Conservation (phyloP, 2,329 filamentous ascomycete genomes). For the Epichloe glyceriae region DNA sequence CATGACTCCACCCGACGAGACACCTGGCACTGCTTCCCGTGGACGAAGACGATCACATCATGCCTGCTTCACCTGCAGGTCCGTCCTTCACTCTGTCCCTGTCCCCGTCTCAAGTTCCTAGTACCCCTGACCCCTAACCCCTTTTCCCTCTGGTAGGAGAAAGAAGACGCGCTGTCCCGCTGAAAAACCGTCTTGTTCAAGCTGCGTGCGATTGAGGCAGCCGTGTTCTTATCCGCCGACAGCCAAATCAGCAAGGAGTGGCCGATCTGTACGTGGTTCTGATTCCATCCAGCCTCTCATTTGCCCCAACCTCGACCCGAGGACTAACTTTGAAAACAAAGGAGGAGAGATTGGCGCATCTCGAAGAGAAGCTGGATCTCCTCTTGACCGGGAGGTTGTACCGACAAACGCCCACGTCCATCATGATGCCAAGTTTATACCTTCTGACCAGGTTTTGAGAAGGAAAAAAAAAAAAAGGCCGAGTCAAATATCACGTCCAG, state of each 20-base stretch:
- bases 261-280: constrained; percentile 28
- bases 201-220: constrained; percentile 34
- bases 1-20: constrained; percentile 22
- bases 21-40: constrained; percentile 12
- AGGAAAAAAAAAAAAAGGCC: constrained; percentile 11
- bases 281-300: no score
- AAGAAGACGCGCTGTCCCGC: constrained; percentile 40
- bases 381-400: constrained; percentile 30
- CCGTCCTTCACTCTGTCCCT: constrained; percentile 7
- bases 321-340: constrained; percentile 10
- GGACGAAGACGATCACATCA: constrained; percentile 27
- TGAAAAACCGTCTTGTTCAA: constrained; percentile 37
- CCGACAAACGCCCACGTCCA: constrained; percentile 2
- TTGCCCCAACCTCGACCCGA: no score
- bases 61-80: constrained; percentile 36
- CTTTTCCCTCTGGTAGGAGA: constrained; percentile 14
- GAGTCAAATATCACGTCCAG: constrained; percentile 14
- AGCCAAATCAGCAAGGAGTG: constrained; percentile 24
- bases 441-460: constrained; percentile 17
- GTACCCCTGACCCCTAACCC: no score
- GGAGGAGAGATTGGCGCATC: constrained; percentile 36
- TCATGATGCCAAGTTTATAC: constrained; percentile 6
- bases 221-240: constrained; percentile 30
- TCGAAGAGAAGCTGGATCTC: constrained; percentile 39
- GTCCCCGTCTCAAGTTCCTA: not conserved